Percentiles rank a stretch among this genome's conserved stretches.
Conservation (phyloP, 371 early-diverging fungal species). For the Mortierella sp. region DNA sequence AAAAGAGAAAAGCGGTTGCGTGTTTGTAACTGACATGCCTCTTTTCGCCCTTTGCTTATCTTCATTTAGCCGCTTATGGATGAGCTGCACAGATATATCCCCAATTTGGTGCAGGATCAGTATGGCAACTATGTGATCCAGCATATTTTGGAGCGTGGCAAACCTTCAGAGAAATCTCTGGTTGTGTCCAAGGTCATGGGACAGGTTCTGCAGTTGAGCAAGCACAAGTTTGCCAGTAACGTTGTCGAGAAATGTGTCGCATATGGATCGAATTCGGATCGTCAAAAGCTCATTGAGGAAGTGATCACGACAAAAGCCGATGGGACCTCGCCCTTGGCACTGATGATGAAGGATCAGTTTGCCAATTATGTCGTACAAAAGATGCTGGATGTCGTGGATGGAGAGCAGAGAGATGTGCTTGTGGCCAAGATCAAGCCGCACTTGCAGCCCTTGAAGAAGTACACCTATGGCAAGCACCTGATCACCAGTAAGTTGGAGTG, state of each 20-base stretch:
- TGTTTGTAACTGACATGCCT: too few species aligned
- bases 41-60: too few species aligned
- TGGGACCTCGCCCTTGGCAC: conserved; percentile 83
- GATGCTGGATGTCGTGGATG: conserved; percentile 97
- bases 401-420: conserved; percentile 87
- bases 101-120: conserved; percentile 97
- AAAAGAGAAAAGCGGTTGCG: too few species aligned
- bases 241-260: conserved; percentile 75
- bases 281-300: conserved; percentile 86
- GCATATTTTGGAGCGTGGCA: conserved; percentile 97
- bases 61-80: conserved; percentile 81
- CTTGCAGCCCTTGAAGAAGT: conserved; percentile 90
- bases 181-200: conserved; percentile 93
- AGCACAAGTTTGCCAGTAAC: conserved; percentile 99
- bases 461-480: conserved; percentile 97
- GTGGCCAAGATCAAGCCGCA: conserved; percentile 92
- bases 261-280: conserved; percentile 57
- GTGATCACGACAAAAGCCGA: conserved; percentile 61
- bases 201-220: conserved; percentile 87
- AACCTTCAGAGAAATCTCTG: conserved; percentile 81
- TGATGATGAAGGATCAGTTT: conserved; percentile 99
- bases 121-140: conserved; percentile 99
- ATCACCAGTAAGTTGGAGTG: conserved; percentile 79
- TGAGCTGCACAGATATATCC: conserved; percentile 93
- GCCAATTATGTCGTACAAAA: conserved; percentile 99